These are phyloP conservation scores for Penicillium lividum DNA, from an alignment of 495 filamentous ascomycete species.

Conservation along the genomic window DNA sequence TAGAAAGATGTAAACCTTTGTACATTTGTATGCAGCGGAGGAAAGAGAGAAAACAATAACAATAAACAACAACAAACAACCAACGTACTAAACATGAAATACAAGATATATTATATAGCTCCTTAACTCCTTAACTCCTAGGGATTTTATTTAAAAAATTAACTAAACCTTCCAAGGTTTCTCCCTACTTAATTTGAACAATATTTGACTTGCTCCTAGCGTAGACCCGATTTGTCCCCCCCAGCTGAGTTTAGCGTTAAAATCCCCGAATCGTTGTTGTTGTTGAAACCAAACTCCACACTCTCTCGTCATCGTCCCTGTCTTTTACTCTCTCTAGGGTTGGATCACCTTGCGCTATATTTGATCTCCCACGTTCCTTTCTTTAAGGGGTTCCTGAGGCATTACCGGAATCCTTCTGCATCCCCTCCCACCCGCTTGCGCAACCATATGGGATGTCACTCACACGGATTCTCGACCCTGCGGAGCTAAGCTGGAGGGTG, in stretches of 20 bases:
- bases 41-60: too few species aligned
- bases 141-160: too few species aligned
- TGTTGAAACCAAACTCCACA: conserved; percentile 22
- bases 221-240: conserved; percentile 18
- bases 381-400: not conserved
- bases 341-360: not conserved
- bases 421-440: conserved; percentile 9
- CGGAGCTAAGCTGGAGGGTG: conserved; percentile 43
- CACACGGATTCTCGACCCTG: conserved; percentile 34
- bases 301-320: conserved; percentile 20
- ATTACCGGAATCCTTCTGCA: not conserved
- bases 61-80: not conserved
- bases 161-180: not conserved
- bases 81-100: not conserved
- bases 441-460: conserved; percentile 44
- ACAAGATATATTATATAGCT: too few species aligned
- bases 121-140: too few species aligned
- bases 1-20: too few species aligned
- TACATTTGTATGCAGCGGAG: too few species aligned
- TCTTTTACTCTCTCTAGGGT: conserved; percentile 14
- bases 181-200: not conserved
- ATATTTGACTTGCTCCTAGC: conserved; percentile 24
- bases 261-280: conserved; percentile 27
- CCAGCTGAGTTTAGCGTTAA: conserved; percentile 24
- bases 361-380: conserved; percentile 5